A percentile compares a stretch with the other conserved stretches of the same genome.
phyloP scores from a whole-genome alignment of 805 yeast genomes.

The Candida glaebosa region DNA sequence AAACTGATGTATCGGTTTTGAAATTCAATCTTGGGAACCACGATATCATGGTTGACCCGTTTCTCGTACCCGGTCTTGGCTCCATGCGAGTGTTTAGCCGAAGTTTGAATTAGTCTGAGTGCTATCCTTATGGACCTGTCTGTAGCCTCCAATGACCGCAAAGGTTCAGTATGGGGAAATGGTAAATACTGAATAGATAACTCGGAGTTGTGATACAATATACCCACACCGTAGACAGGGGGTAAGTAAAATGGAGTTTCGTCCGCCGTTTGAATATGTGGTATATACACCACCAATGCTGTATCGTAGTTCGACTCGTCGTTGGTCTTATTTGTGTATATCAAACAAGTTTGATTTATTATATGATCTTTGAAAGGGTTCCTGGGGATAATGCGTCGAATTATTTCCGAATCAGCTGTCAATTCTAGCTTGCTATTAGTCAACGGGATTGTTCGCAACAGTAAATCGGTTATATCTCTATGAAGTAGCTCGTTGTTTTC shows the following conservation, averaged over 20 bases:
- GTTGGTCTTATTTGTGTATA: conserved; percentile 27
- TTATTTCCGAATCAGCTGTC: conserved; percentile 47
- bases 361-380: conserved; percentile 83
- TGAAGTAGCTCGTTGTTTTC: conserved; percentile 21
- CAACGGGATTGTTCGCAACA: conserved; percentile 28
- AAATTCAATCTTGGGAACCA: conserved; percentile 77
- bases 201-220: conserved; percentile 45
- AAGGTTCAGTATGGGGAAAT: conserved; percentile 30
- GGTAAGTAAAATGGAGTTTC: conserved; percentile 91
- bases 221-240: conserved; percentile 72
- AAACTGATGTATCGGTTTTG: conserved; percentile 78
- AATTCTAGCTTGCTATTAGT: conserved; percentile 16
- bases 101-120: conserved; percentile 71
- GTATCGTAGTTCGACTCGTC: conserved; percentile 27
- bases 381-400: conserved; percentile 88
- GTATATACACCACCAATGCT: conserved; percentile 66
- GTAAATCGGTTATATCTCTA: conserved; percentile 32
- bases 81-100: conserved; percentile 80
- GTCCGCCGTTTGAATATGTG: conserved; percentile 59
- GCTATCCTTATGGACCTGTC: conserved; percentile 82
- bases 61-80: conserved; percentile 81
- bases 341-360: conserved; percentile 79
- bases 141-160: conserved; percentile 34
- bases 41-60: conserved; percentile 82
- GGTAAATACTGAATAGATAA: conserved; percentile 78